Conservation (phyloP, 129 eudicot genomes). For the Pittosporum tobira region DNA sequence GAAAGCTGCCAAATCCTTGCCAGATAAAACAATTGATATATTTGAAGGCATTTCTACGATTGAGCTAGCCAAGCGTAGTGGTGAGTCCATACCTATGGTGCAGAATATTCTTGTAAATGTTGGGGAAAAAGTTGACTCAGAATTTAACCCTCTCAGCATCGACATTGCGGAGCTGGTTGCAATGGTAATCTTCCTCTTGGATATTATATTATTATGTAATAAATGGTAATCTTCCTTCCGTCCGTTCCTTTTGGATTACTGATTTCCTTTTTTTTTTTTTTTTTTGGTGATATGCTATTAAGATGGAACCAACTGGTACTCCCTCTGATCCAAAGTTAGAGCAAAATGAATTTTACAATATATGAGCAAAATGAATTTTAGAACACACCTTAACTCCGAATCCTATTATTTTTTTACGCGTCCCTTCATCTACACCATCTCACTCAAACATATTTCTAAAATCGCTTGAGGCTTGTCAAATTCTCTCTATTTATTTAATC, state of each 20-base stretch:
- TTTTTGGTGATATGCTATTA: no score
- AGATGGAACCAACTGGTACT: no score
- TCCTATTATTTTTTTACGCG: background rate
- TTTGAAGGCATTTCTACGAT: conserved; percentile 79
- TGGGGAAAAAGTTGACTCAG: conserved; percentile 80
- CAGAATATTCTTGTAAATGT: conserved; percentile 61
- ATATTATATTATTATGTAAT: no score
- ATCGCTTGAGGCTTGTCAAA: no score
- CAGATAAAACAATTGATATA: conserved; percentile 67
- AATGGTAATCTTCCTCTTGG: conserved; percentile 44
- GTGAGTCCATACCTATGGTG: conserved; percentile 46
- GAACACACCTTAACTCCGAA: no score
- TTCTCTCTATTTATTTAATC: no score
- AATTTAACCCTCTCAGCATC: conserved; percentile 69
- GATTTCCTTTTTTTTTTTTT: no score
- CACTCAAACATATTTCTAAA: background rate
- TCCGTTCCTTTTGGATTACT: no score
- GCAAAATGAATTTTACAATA: no score
- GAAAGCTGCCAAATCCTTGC: conserved; percentile 34
- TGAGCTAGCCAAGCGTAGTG: conserved; percentile 79
- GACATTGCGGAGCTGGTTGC: conserved; percentile 86
- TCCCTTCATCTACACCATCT: background rate
- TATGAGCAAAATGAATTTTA: no score
- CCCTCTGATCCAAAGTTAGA: no score
- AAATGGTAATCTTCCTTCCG: no score